These are phyloP conservation scores for Debaryomyces castellii DNA, from an alignment of 805 yeast genomes.

Conservation along the genomic window DNA sequence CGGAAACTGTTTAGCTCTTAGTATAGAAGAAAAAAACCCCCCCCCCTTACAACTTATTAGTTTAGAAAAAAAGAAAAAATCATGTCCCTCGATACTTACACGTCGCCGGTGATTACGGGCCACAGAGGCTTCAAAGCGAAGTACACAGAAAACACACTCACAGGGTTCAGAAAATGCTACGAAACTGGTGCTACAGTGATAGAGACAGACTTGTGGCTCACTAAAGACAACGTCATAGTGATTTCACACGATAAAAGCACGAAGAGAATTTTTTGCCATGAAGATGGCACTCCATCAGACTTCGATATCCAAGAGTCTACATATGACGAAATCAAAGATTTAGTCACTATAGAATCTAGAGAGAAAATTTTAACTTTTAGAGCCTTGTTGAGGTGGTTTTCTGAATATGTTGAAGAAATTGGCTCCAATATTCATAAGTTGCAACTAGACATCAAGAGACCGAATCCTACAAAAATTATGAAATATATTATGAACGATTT, in stretches of 20 bases:
- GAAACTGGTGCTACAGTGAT: slow-evolving; percentile 36
- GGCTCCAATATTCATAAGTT: slow-evolving; percentile 20
- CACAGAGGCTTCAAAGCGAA: slow-evolving; percentile 44
- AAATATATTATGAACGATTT: slow-evolving; percentile 30
- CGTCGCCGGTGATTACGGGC: slow-evolving; percentile 33
- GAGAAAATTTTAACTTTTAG: slow-evolving; percentile 32
- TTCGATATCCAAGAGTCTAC: slow-evolving; percentile 31
- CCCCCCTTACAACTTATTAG: background rate
- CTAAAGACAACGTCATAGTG: slow-evolving; percentile 36
- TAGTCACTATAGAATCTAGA: slow-evolving; percentile 31
- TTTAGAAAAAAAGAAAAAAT: background rate
- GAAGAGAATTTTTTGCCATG: slow-evolving; percentile 34
- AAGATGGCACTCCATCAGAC: slow-evolving; percentile 33
- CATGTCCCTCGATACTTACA: background rate
- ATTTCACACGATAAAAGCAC: slow-evolving; percentile 42
- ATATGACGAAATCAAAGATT: slow-evolving; percentile 26
- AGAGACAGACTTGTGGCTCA: slow-evolving; percentile 45
- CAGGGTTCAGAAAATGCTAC: slow-evolving; percentile 37
- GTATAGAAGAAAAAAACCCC: background rate
- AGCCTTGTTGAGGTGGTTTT: slow-evolving; percentile 34
- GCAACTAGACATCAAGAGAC: slow-evolving; percentile 40
- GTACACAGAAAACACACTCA: slow-evolving; percentile 39
- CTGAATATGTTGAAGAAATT: slow-evolving; percentile 15
- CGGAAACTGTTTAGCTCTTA: background rate
- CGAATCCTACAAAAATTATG: slow-evolving; percentile 35